These are phyloP conservation scores for Pichia eremophila DNA, from an alignment of 805 yeast species.

Conservation along the genomic window DNA sequence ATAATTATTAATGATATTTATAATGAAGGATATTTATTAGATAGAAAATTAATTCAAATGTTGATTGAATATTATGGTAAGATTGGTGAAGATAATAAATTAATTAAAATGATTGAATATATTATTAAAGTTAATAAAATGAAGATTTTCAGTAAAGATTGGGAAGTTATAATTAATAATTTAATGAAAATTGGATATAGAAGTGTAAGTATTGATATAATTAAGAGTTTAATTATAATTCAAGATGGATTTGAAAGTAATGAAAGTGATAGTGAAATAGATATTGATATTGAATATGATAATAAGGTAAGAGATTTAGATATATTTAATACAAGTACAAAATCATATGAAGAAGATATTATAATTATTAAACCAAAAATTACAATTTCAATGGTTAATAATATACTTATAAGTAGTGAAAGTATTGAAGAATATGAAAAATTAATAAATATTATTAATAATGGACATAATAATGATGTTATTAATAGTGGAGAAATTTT, in stretches of 20 bases:
- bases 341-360: not conserved
- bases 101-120: constrained; percentile 17
- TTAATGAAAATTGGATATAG: constrained; percentile 10
- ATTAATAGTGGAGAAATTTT: not conserved
- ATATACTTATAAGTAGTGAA: not conserved
- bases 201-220: constrained; percentile 14
- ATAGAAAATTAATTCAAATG: constrained; percentile 12
- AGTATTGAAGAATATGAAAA: not conserved
- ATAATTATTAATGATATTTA: constrained; percentile 1
- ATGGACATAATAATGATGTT: too few relatives aligned
- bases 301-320: not conserved
- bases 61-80: constrained; percentile 5
- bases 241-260: constrained; percentile 11
- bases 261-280: not conserved
- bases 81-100: constrained; percentile 8
- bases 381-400: not conserved
- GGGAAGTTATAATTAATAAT: constrained; percentile 9
- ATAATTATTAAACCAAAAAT: not conserved
- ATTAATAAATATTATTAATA: too few relatives aligned
- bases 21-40: constrained; percentile 11
- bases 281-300: not conserved
- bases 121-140: constrained; percentile 11
- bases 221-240: constrained; percentile 13
- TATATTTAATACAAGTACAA: not conserved
- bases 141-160: constrained; percentile 11